A percentile compares a stretch with the other conserved stretches of the same genome.
Evolutionary conservation across 2,329 filamentous ascomycete species (phyloP).

Genomic region (Thelonectria discophora): DNA sequence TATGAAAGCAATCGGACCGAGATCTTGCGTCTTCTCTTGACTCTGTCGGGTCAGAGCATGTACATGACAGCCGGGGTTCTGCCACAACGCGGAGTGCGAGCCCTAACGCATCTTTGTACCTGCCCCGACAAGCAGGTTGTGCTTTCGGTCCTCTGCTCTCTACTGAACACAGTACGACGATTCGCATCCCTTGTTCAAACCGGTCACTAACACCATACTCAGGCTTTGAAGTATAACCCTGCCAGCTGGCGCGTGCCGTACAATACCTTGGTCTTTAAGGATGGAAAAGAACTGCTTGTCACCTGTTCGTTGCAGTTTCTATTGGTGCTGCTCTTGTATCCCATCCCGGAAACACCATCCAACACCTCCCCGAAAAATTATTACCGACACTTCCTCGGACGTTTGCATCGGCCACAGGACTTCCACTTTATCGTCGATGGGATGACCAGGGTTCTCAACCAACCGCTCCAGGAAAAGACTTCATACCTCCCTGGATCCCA

Average conservation of each 20-base stretch:
- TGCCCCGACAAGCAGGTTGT: conserved; percentile 92
- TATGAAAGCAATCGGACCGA: conserved; percentile 93
- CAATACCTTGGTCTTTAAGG: conserved; percentile 90
- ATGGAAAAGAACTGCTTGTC: conserved; percentile 88
- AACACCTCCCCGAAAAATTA: conserved; percentile 81
- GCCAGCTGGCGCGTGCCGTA: conserved; percentile 94
- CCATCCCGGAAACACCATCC: conserved; percentile 79
- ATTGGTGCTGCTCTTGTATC: conserved; percentile 85
- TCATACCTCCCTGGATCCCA: conserved; percentile 90
- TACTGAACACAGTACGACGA: conserved; percentile 83
- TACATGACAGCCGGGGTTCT: conserved; percentile 84
- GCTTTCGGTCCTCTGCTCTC: conserved; percentile 87
- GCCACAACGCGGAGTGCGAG: conserved; percentile 82
- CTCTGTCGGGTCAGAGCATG: conserved; percentile 89
- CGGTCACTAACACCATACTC: conserved; percentile 9
- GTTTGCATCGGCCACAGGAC: conserved; percentile 91
- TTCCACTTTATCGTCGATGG: conserved; percentile 98
- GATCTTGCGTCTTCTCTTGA: conserved; percentile 84
- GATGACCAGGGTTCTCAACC: conserved; percentile 90
- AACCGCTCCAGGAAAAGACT: conserved; percentile 86
- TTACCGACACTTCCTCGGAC: conserved; percentile 90
- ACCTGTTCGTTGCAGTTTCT: conserved; percentile 92
- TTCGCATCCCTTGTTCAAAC: neutral
- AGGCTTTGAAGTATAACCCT: conserved; percentile 96
- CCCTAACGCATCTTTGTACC: conserved; percentile 88